Evolutionary conservation across 1,284 basidiomycete species (phyloP).

Genomic region (Cutaneotrichosporon mucoides): DNA sequence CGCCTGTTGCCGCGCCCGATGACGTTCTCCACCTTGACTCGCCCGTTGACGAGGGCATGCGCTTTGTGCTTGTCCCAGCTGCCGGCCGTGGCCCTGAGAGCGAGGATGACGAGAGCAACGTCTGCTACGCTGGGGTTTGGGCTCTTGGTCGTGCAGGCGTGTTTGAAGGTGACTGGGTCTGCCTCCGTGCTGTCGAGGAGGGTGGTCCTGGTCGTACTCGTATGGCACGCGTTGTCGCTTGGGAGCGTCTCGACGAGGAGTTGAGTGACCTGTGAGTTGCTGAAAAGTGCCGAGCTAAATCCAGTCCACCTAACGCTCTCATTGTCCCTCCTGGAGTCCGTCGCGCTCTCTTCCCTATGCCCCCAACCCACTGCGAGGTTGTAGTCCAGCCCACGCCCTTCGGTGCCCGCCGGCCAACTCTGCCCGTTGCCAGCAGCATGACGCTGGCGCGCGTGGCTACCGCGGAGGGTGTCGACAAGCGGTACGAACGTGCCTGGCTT

Average conservation of each 20-base stretch:
- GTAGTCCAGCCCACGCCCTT: constrained; percentile 46
- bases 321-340: constrained; percentile 51
- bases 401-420: constrained; percentile 52
- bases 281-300: constrained; percentile 1
- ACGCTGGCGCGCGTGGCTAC: constrained; percentile 82
- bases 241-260: constrained; percentile 51
- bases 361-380: constrained; percentile 19
- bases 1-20: constrained; percentile 27
- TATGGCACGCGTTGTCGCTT: constrained; percentile 59
- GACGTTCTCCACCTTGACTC: constrained; percentile 19
- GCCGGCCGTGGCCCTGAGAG: constrained; percentile 1
- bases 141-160: constrained; percentile 70
- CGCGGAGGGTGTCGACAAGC: constrained; percentile 67
- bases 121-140: constrained; percentile 45
- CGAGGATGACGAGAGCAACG: constrained; percentile 17
- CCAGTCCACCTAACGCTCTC: constrained; percentile 54
- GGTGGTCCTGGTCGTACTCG: constrained; percentile 20
- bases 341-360: constrained; percentile 30
- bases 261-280: constrained; percentile 24
- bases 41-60: constrained; percentile 15
- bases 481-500: constrained; percentile 68
- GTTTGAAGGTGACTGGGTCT: constrained; percentile 83
- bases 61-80: constrained; percentile 7
- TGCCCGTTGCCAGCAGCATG: constrained; percentile 69
- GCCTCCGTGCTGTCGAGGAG: constrained; percentile 37